Evolutionary conservation across 345 rosid species (phyloP), one percentile per base, ranked within the genome.

Genomic region (Physaria fendleri): DNA sequence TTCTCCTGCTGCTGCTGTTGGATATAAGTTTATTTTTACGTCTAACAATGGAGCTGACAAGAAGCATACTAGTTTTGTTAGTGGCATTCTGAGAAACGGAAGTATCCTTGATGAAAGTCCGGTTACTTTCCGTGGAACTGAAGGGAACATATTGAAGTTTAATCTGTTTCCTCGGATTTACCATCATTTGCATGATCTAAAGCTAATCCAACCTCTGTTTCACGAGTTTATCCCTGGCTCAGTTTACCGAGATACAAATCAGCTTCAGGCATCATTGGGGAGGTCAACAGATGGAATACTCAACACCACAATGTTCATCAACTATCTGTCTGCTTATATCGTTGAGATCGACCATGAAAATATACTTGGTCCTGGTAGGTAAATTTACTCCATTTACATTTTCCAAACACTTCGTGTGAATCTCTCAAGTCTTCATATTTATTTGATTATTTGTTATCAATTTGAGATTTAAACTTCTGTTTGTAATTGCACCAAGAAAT

Each of bases 151-250:
- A 42, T 69, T 93, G 71, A 84, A 83, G 60, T 93, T 89, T 67
- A 88, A 85, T 75, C 73, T 89, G 15, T 88, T 93, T 71, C 99
- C 99, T 12, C 83, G 76, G 6, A 37, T 81, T 29, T 93, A 86
- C 72, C 94, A 53, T 63, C 83, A 77, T 77, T 62, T 83, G 41
- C 61, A 79, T 50, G 76, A 89, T 74, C 72, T 93, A 56, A 85
- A 71, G 81, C 84, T 93, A 18, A 78, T 93, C 5, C 99, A 93
- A 55, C 99, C 97, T 51, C 75, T 93, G 39, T 82, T 88, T 62
- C 95, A 93, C 60, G 97, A 86, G 68, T 93, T 93, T 65, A 63
- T 77, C 61, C 94, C 89, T 13, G 99, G 97, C 46, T 84, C 97
- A 0, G 73, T 53, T 61, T 75, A 67, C 73, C 51, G n/a, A 37